Base-by-base conservation (phyloP, 495 filamentous ascomycete genomes). In the Hyaloscypha hepaticicola region DNA sequence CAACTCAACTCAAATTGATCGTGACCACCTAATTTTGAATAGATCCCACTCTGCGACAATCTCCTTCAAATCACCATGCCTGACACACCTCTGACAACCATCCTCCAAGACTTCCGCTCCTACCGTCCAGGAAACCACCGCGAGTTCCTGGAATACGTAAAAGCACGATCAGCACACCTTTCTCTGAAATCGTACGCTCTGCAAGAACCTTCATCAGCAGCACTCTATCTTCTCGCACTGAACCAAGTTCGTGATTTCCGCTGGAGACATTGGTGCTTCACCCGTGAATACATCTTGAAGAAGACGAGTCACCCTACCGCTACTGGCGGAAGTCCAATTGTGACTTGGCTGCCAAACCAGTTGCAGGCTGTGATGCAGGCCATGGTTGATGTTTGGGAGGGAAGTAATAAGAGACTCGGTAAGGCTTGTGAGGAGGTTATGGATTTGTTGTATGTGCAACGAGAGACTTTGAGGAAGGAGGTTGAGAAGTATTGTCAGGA, bases 261-360 rank as follows among this genome's bases (percentile, higher is more conserved):
- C 64, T 97, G 93, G 93, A 82, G 93, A 3, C 93, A 96, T 71
- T 97, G 93, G 93, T 87, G 92, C 66, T 96, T 97, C 69, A 92
- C 92, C n/a, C 79, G 91, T 24, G 93, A 97, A 80, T 97, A 97
- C 68, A 96, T 97, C 64, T 83, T 97, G 60, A 91, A 90, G 71
- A 83, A 87, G 63, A 95, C 90, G 0, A 80, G 77, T 0, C 90
- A 97, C 70, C 92, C 93, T 0, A 94, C 90, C 28, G 93, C 93
- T 5, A 97, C 93, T 0, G 93, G 93, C 1, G 93, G 93, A 1
- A 94, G 90, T 71, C 93, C 93, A 1, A 96, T 97, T 63, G 90
- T 97, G 14, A 94, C 90, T 12, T 72, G 69, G 66, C 26, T 72
- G 6, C 66, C 66, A 25, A 72, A 69, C 57, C 66, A 69, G 58